These are phyloP conservation scores for Hypoxylon sp. DNA, from an alignment of 2,329 filamentous ascomycete species.

Conservation along the genomic window DNA sequence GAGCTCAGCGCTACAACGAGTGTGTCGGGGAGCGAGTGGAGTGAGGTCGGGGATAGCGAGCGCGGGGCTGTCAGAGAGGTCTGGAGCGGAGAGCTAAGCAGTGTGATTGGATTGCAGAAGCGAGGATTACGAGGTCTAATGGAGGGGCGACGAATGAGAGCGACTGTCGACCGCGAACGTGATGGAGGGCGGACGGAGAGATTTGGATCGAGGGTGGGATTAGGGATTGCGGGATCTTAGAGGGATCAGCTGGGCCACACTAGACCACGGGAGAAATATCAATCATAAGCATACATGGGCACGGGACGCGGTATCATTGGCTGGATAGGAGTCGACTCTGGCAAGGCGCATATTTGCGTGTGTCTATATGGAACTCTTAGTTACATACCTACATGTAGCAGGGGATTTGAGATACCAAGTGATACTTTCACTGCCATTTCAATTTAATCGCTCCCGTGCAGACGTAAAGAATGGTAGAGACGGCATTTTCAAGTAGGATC, in stretches of 20 bases:
- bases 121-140: conserved; percentile 90
- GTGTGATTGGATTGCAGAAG: conserved; percentile 96
- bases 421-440: conserved; percentile 9
- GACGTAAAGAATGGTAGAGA: no score
- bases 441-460: no score
- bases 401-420: conserved; percentile 35
- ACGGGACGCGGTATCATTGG: conserved; percentile 33
- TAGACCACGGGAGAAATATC: conserved; percentile 7
- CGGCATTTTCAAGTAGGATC: no score
- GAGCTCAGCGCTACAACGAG: conserved; percentile 70
- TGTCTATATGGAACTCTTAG: conserved; percentile 15
- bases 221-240: conserved; percentile 66
- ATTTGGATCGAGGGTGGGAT: conserved; percentile 59
- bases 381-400: conserved; percentile 15
- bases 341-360: conserved; percentile 23
- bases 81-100: conserved; percentile 86
- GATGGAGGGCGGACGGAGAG: conserved; percentile 50
- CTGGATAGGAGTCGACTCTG: conserved; percentile 32
- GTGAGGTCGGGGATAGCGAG: conserved; percentile 56
- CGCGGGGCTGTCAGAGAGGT: conserved; percentile 69
- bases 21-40: conserved; percentile 62
- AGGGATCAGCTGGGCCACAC: conserved; percentile 27
- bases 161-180: conserved; percentile 52
- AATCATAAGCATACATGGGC: conserved; percentile 31
- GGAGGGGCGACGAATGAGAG: conserved; percentile 84